Conservation (phyloP, 441 rosid genomes). For the Sinapis alba region DNA sequence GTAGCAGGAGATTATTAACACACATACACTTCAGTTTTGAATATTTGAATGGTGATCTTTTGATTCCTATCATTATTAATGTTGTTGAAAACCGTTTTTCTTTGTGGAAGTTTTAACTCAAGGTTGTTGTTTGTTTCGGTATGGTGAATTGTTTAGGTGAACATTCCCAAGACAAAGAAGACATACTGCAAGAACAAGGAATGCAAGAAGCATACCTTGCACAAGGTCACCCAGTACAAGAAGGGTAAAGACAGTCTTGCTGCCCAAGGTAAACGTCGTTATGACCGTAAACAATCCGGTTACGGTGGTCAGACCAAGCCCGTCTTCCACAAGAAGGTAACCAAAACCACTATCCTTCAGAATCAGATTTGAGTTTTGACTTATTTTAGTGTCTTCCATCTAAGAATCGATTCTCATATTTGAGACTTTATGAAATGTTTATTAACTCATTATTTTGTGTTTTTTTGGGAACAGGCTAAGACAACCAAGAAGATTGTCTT, state of each 20-base stretch:
- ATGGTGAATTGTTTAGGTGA: slow-evolving; percentile 46
- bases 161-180: slow-evolving; percentile 73
- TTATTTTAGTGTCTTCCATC: not conserved
- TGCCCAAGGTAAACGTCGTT: slow-evolving; percentile 75
- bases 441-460: not conserved
- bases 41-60: not conserved
- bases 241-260: slow-evolving; percentile 75
- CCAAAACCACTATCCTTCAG: too few species aligned
- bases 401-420: not conserved
- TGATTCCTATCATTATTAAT: not conserved
- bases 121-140: not conserved
- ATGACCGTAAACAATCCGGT: slow-evolving; percentile 72
- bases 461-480: slow-evolving; percentile 46
- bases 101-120: not conserved
- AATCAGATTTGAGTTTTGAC: not conserved
- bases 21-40: not conserved
- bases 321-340: slow-evolving; percentile 69
- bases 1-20: not conserved
- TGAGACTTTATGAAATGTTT: not conserved
- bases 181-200: slow-evolving; percentile 76
- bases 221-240: slow-evolving; percentile 77
- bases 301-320: slow-evolving; percentile 77
- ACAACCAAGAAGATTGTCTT: slow-evolving; percentile 73
- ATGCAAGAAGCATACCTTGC: slow-evolving; percentile 77
- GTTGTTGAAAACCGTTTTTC: not conserved